These are phyloP conservation scores for Phyllachora maydis DNA, from an alignment of 2,329 filamentous ascomycete genomes.

Conservation along the genomic window DNA sequence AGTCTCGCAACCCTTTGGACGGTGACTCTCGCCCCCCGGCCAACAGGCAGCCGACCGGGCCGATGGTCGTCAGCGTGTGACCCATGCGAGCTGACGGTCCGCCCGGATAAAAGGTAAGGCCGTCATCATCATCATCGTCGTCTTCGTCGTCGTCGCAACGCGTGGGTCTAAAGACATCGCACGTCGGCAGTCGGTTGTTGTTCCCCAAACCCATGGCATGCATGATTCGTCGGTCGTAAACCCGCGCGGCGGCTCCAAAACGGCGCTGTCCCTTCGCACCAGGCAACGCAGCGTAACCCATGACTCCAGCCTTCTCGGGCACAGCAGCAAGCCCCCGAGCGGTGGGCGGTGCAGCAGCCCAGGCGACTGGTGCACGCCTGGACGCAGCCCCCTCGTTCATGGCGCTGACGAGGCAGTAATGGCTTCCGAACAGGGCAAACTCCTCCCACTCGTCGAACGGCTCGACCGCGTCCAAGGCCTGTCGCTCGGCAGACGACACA, in stretches of 20 bases:
- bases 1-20: constrained; percentile 44
- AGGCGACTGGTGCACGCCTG: too few relatives aligned
- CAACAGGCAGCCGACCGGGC: too few relatives aligned
- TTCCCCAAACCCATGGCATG: constrained; percentile 22
- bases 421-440: constrained; percentile 63
- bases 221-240: too few relatives aligned
- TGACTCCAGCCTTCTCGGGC: too few relatives aligned
- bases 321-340: too few relatives aligned
- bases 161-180: constrained; percentile 22
- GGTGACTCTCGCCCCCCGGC: constrained; percentile 67
- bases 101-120: constrained; percentile 3
- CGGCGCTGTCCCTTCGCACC: constrained; percentile 31
- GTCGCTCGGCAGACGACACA: constrained; percentile 36
- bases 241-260: too few relatives aligned
- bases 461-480: constrained; percentile 47
- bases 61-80: constrained; percentile 48
- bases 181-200: constrained; percentile 23
- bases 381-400: too few relatives aligned
- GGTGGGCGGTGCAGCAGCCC: too few relatives aligned
- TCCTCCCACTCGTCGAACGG: constrained; percentile 96
- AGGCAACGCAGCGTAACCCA: too few relatives aligned
- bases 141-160: too few relatives aligned
- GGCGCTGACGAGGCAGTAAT: constrained; percentile 69
- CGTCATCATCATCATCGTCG: too few relatives aligned
- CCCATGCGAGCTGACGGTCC: constrained; percentile 40